Evolutionary conservation across 495 filamentous ascomycete species (phyloP), one percentile per base, ranked within the genome.

Genomic region (Lepidopterella palustris): DNA sequence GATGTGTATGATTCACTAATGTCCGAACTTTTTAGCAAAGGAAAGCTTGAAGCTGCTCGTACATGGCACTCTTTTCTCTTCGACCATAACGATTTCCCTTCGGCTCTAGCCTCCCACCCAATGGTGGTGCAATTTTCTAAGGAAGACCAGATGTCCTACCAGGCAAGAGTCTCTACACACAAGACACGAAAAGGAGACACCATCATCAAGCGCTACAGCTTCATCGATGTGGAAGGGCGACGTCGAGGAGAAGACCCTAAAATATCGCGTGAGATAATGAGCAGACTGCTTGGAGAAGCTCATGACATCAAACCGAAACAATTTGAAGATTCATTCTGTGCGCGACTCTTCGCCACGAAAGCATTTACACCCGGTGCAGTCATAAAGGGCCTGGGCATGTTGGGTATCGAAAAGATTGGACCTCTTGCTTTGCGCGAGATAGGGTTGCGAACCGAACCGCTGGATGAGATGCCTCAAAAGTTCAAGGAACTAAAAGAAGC

Each of bases 351-450:
- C 62, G 87, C 87, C 4, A 91, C 88, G 18, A 79, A 72, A 21
- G 80, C 84, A 57, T 76, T 90, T 27, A 79, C 80, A 3, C 71
- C 92, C 18, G 80, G 89, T 42, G 77, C 80, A 49, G 79, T 87
- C 20, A 80, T 91, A 25, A 78, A 77, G 39, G 77, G 82, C 0
- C 72, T 93, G 24, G 77, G 76, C 39, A 82, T 85, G 65, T 78
- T 92, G 53, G 83, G 84, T 2, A 74, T 89, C 11, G 72, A 81
- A 32, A 72, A 75, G 20, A 85, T 93, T 59, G 89, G 89, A 8
- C 86, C 89, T 1, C 73, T 86, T 10, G 84, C 88, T 3, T 57
- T 93, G 48, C 84, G 87, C 49, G 83, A 89, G 31, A 79, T 95
- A 70, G 86, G 83, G 10, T 60, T 81, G 3, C 76, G 87, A 64